Base-by-base conservation (phyloP, 176 grass and related monocot species). In the Oryza meridionalis region DNA sequence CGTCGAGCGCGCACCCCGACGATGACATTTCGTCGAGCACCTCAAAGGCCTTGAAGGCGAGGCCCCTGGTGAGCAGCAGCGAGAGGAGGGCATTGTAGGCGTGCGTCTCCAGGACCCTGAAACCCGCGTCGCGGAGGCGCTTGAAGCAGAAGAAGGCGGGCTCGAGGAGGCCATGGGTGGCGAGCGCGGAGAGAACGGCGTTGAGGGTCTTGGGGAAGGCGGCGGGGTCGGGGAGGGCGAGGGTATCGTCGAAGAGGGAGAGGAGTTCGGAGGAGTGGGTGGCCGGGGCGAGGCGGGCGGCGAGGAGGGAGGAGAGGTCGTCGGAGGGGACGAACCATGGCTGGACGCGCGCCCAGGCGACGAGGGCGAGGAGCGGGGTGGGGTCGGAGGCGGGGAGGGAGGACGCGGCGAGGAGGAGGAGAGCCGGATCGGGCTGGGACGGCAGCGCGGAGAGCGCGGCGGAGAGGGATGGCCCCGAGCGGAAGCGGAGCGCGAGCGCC, bases 41-140 rank as follows among this genome's bases (percentile, higher is more conserved):
- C 77, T 95, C 93, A 82, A 98, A 98, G 31, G 93, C 91, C 75
- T 98, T 98, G 77, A 88, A 98, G 51, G 91, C 83, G 22, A 98
- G 86, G 49, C 96, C 96, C 75, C 94, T 94, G 66, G 84, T 58
- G 25, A 98, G 77, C 27, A 98, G 90, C 69, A 98, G 89, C 65
- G 93, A 95, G 24, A 98, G 92, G 25, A 98, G 80, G 49, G 93
- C 90, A 78, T 98, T 98, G 70, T 77, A 98, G 2, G 93, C 78
- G n/a, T 83, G 73, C 21, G 93, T 88, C 63, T 81, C 70, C 43
- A 98, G 83, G 65, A 64, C 73, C 27, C 16, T 71, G 73, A 95
- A 90, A 44, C 88, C 77, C 1, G 43, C 72, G 33, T 98, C 93
- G 7, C 90, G 91, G 76, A 98, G 83, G 62, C 91, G 92, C 85